phyloP scores from a whole-genome alignment of 2,329 filamentous ascomycete species.

The Exophiala spinifera region DNA sequence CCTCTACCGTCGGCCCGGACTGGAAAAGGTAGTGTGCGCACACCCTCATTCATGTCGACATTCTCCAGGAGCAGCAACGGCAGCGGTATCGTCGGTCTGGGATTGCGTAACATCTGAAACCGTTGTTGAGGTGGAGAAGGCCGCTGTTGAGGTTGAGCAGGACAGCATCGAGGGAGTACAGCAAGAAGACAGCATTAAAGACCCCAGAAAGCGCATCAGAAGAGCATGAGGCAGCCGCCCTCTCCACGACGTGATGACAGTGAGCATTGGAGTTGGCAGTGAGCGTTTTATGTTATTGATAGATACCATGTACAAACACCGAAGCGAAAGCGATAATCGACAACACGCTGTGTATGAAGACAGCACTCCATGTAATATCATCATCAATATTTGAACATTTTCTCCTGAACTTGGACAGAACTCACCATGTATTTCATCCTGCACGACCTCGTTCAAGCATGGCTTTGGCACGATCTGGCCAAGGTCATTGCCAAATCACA shows the following conservation, averaged over 20 bases:
- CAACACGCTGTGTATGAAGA: no score
- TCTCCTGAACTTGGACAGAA: no score
- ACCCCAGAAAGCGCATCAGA: background rate
- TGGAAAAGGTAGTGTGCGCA: conserved; percentile 10
- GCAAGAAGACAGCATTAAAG: background rate
- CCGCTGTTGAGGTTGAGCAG: no score
- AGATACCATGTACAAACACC: conserved; percentile 3
- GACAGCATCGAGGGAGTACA: background rate
- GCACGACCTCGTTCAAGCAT: no score
- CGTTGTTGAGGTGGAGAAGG: conserved; percentile 8
- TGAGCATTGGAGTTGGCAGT: background rate
- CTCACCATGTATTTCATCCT: no score
- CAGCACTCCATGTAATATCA: no score
- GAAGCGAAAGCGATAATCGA: background rate
- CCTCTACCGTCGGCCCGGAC: conserved; percentile 14
- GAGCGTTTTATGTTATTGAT: background rate
- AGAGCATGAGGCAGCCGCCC: background rate
- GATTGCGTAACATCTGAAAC: conserved; percentile 18
- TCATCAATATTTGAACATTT: no score
- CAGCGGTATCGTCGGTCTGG: conserved; percentile 15
- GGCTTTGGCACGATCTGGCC: no score
- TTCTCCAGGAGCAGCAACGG: conserved; percentile 12
- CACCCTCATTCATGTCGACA: conserved; percentile 15
- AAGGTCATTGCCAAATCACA: no score
- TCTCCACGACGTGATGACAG: background rate